Conservation (phyloP, 148 eudicot genomes). For the Nyssa sinensis region DNA sequence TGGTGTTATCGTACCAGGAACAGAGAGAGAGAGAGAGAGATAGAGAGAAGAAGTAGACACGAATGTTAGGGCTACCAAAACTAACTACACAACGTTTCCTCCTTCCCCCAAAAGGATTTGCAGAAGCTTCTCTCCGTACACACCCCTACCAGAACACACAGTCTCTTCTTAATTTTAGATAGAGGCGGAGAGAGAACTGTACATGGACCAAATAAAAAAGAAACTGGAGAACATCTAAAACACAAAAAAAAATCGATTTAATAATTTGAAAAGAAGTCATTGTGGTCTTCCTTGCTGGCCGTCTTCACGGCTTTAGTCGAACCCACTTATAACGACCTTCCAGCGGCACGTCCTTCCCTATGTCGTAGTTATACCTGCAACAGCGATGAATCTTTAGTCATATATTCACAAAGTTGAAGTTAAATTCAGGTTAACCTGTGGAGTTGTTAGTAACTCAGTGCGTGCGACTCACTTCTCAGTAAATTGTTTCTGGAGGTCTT, state of each 20-base stretch:
- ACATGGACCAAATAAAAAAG: neutral
- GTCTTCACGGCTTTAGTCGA: constrained; percentile 54
- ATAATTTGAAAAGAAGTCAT: no score
- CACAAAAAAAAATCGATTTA: neutral
- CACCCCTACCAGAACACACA: no score
- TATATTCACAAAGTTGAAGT: no score
- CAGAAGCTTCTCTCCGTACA: no score
- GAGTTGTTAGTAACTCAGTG: neutral
- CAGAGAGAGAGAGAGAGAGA: neutral
- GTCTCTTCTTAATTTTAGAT: constrained; percentile 4
- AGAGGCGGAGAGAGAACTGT: no score
- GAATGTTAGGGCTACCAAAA: no score
- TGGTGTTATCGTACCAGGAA: no score
- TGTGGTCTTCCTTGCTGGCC: neutral
- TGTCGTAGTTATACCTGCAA: constrained; percentile 83
- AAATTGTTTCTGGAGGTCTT: constrained; percentile 57
- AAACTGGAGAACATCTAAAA: neutral
- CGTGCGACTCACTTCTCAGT: constrained; percentile 50
- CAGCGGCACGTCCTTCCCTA: constrained; percentile 62
- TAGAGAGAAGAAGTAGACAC: no score
- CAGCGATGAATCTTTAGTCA: neutral
- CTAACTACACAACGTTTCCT: neutral
- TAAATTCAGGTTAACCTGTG: neutral
- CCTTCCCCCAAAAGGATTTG: neutral
- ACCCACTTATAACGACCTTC: constrained; percentile 92